These are phyloP conservation scores for Venustampulla echinocandica DNA, from an alignment of 495 filamentous ascomycete genomes.

Conservation along the genomic window DNA sequence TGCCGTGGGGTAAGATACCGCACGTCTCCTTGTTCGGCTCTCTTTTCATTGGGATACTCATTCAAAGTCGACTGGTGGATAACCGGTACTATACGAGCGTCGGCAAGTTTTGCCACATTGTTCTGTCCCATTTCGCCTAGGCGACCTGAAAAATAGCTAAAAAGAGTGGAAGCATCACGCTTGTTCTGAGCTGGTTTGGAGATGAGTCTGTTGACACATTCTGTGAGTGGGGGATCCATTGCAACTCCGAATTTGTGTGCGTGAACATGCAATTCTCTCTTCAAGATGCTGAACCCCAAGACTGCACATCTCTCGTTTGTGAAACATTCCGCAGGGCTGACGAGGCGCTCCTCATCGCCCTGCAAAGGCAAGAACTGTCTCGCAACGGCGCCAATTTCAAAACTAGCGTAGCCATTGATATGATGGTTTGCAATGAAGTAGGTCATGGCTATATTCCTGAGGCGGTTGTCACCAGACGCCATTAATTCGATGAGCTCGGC, in stretches of 20 bases:
- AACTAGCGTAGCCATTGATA: conserved; percentile 59
- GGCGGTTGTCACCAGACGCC: conserved; percentile 47
- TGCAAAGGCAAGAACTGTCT: conserved; percentile 68
- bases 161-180: conserved; percentile 57
- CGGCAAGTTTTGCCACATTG: conserved; percentile 48
- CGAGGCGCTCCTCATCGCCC: conserved; percentile 50
- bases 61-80: conserved; percentile 20
- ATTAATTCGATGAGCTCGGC: conserved; percentile 69
- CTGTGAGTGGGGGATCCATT: conserved; percentile 64
- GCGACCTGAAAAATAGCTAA: conserved; percentile 73
- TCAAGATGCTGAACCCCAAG: conserved; percentile 71
- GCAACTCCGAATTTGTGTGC: conserved; percentile 74
- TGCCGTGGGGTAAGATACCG: conserved; percentile 52
- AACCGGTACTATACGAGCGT: conserved; percentile 65
- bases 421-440: conserved; percentile 78
- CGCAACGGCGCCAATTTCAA: conserved; percentile 45
- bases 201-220: conserved; percentile 63
- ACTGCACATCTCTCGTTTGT: conserved; percentile 67
- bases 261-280: conserved; percentile 62
- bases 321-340: conserved; percentile 69
- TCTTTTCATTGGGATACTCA: conserved; percentile 20
- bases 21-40: conserved; percentile 18
- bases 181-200: conserved; percentile 57
- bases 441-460: conserved; percentile 59
- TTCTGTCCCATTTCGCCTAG: conserved; percentile 56